phyloP scores from a whole-genome alignment of 257 asterid genomes.

The Solanum clarkiae region DNA sequence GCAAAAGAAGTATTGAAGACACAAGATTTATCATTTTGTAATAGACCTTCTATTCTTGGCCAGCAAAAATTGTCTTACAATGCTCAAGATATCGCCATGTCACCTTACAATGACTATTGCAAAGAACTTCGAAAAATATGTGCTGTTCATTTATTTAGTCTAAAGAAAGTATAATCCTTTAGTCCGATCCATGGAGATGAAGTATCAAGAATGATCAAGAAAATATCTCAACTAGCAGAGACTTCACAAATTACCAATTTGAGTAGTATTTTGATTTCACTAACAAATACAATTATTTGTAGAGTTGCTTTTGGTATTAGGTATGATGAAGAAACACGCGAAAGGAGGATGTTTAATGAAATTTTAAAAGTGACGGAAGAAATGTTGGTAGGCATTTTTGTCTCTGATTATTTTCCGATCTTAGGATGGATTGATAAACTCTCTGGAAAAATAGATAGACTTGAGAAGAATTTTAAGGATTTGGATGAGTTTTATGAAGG shows the following conservation, averaged over 20 bases:
- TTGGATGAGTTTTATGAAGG: slow-evolving; percentile 8
- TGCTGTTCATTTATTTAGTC: neutral
- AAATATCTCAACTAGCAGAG: neutral
- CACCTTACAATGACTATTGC: neutral
- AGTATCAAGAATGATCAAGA: neutral
- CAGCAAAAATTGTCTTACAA: too few relatives aligned
- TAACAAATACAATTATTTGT: neutral
- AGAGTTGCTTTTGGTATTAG: neutral
- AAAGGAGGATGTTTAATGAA: neutral
- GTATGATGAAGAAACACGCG: neutral
- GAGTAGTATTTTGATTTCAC: neutral
- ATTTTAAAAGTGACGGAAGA: neutral
- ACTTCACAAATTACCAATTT: neutral
- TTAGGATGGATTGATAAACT: slow-evolving; percentile 15
- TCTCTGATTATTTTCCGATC: slow-evolving; percentile 5
- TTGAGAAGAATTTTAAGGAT: neutral
- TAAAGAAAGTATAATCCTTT: neutral
- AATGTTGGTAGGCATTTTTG: neutral
- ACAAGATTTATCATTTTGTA: too few relatives aligned
- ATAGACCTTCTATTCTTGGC: too few relatives aligned
- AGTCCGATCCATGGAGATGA: neutral
- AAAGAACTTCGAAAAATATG: neutral
- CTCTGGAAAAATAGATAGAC: neutral
- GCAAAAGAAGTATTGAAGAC: too few relatives aligned
- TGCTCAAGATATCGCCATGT: neutral